Percentiles rank a stretch among this genome's conserved stretches.
phyloP scores from a whole-genome alignment of 176 grass and related monocot genomes.

The Raddia guianensis region DNA sequence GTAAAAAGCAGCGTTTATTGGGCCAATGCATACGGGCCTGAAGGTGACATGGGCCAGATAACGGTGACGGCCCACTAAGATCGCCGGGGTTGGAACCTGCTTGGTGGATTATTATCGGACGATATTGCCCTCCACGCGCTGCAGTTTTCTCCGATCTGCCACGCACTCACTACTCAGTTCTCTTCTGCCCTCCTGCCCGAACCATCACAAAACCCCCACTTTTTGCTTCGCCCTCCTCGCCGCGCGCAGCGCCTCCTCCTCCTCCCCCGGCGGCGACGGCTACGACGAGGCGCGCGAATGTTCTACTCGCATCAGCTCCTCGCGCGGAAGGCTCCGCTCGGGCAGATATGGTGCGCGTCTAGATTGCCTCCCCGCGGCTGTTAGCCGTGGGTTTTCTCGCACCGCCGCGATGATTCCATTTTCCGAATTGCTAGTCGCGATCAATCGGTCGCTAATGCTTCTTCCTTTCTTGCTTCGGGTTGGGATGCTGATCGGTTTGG shows the following conservation, averaged over 20 bases:
- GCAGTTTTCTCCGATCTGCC: background rate
- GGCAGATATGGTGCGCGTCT: constrained; percentile 79
- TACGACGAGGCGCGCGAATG: constrained; percentile 37
- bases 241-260: background rate
- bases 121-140: background rate
- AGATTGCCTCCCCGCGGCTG: background rate
- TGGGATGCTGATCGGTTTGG: background rate
- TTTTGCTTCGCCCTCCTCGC: background rate
- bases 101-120: background rate
- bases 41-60: no score
- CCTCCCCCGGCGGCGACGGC: background rate
- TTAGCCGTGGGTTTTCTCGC: background rate
- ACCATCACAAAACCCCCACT: constrained; percentile 26
- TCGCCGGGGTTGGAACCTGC: background rate
- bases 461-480: background rate
- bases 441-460: constrained; percentile 15
- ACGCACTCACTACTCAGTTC: background rate
- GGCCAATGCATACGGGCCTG: no score
- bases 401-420: background rate
- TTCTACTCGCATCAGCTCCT: constrained; percentile 97
- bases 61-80: no score
- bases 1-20: no score
- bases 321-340: constrained; percentile 81
- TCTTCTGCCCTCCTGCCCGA: background rate
- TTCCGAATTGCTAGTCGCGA: background rate